A percentile compares a stretch with the other conserved stretches of the same genome.
phyloP scores from a whole-genome alignment of 805 yeast species.

The Monosporozyma aerobia region DNA sequence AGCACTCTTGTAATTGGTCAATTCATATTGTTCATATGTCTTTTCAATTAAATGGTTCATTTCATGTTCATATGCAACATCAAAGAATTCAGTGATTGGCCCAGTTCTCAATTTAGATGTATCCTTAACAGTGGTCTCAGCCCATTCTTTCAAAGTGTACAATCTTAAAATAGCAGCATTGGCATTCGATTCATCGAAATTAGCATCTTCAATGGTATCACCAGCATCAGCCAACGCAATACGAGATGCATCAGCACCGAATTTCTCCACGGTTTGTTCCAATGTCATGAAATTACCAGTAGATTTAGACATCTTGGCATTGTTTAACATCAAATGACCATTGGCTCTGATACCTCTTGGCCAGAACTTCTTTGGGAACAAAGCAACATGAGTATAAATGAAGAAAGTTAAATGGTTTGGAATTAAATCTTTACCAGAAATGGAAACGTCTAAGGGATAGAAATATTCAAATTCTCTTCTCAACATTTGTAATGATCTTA shows the following conservation, averaged over 20 bases:
- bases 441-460: constrained; percentile 86
- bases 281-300: constrained; percentile 96
- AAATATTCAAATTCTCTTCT: constrained; percentile 95
- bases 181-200: constrained; percentile 92
- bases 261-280: constrained; percentile 73
- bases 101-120: constrained; percentile 47
- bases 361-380: constrained; percentile 88
- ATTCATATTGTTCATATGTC: constrained; percentile 59
- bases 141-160: constrained; percentile 90
- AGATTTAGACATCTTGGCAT: constrained; percentile 95
- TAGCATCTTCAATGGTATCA: constrained; percentile 94
- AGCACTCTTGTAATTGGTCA: constrained; percentile 78
- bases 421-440: constrained; percentile 94
- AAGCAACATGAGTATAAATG: constrained; percentile 84
- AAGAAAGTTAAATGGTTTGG: constrained; percentile 96
- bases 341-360: constrained; percentile 90
- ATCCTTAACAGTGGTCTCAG: constrained; percentile 60
- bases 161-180: constrained; percentile 95
- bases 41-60: constrained; percentile 73
- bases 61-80: constrained; percentile 85
- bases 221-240: constrained; percentile 98
- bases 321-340: constrained; percentile 91
- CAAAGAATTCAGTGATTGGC: constrained; percentile 57
- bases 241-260: constrained; percentile 96
- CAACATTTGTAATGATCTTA: constrained; percentile 55